These are phyloP conservation scores for Irpex sp. DNA, from an alignment of 1,284 basidiomycete species.

Conservation along the genomic window DNA sequence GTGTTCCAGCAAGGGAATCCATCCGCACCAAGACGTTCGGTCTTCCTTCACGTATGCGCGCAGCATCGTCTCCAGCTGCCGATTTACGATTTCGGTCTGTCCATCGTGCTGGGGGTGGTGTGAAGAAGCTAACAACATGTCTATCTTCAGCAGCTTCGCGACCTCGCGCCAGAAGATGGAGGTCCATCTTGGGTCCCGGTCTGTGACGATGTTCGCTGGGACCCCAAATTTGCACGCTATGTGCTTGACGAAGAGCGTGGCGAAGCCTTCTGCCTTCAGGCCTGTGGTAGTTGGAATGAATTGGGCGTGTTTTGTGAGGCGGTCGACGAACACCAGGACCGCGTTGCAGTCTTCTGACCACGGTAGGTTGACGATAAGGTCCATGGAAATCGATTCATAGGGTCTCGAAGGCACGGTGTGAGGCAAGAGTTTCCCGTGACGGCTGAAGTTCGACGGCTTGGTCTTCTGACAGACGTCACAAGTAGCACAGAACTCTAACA, in stretches of 20 bases:
- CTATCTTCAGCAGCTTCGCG: neutral
- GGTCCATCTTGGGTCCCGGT: constrained; percentile 24
- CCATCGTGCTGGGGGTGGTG: constrained; percentile 20
- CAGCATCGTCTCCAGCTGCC: constrained; percentile 10
- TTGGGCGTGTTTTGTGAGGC: no score
- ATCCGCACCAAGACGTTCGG: neutral
- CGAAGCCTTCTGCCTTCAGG: constrained; percentile 12
- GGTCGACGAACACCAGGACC: no score
- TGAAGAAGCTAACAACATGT: constrained; percentile 20
- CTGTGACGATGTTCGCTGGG: constrained; percentile 21
- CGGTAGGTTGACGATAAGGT: neutral
- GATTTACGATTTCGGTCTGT: constrained; percentile 15
- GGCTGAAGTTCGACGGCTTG: neutral
- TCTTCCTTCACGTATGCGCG: neutral
- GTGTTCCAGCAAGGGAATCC: neutral
- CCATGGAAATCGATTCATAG: constrained; percentile 15
- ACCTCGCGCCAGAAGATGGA: constrained; percentile 22
- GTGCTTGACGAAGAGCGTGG: constrained; percentile 16
- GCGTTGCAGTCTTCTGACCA: neutral
- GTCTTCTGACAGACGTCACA: constrained; percentile 35
- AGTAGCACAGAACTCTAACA: constrained; percentile 19
- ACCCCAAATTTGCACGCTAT: constrained; percentile 17
- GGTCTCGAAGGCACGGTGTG: constrained; percentile 14
- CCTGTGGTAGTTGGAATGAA: constrained; percentile 15
- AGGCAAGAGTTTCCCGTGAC: neutral